Evolutionary conservation across 2,329 filamentous ascomycete genomes (phyloP).

Genomic region (Bimuria novae-zelandiae): DNA sequence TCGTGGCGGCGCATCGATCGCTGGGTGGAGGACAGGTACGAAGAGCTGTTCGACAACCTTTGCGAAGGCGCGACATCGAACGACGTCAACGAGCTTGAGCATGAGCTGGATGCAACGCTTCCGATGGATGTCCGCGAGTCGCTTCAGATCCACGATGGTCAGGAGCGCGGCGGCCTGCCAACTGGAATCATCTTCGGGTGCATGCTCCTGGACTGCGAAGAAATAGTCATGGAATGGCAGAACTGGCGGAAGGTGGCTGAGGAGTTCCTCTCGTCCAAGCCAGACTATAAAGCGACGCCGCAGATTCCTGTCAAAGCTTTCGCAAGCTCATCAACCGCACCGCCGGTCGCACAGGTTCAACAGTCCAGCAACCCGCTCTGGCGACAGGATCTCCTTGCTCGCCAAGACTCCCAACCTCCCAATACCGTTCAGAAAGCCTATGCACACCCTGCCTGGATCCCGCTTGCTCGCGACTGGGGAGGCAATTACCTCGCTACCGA

Average conservation of each 20-base stretch:
- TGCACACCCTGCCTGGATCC: conserved; percentile 93
- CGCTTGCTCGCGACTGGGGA: conserved; percentile 94
- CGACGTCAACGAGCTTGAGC: conserved; percentile 95
- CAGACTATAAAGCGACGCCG: conserved; percentile 60
- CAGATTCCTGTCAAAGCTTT: conserved; percentile 72
- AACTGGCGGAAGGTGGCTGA: conserved; percentile 95
- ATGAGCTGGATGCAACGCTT: conserved; percentile 91
- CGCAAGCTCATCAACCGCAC: conserved; percentile 72
- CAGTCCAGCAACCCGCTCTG: conserved; percentile 68
- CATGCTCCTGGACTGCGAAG: conserved; percentile 97
- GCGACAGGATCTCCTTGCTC: conserved; percentile 81
- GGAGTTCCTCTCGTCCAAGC: conserved; percentile 73
- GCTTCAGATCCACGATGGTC: conserved; percentile 88
- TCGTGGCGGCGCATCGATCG: conserved; percentile 94
- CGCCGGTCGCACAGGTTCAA: conserved; percentile 58
- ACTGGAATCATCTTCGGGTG: conserved; percentile 91
- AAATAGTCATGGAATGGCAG: conserved; percentile 96
- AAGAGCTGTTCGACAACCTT: conserved; percentile 90
- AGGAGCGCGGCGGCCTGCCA: conserved; percentile 87
- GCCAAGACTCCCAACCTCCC: conserved; percentile 86
- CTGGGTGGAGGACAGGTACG: conserved; percentile 95
- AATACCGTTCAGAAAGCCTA: conserved; percentile 90
- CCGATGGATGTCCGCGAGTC: conserved; percentile 94
- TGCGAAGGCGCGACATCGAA: conserved; percentile 91
- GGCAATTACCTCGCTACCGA: conserved; percentile 97